A percentile compares a stretch with the other conserved stretches of the same genome.
Conservation (phyloP, 768 basidiomycete species). For the Terana coerulea region DNA sequence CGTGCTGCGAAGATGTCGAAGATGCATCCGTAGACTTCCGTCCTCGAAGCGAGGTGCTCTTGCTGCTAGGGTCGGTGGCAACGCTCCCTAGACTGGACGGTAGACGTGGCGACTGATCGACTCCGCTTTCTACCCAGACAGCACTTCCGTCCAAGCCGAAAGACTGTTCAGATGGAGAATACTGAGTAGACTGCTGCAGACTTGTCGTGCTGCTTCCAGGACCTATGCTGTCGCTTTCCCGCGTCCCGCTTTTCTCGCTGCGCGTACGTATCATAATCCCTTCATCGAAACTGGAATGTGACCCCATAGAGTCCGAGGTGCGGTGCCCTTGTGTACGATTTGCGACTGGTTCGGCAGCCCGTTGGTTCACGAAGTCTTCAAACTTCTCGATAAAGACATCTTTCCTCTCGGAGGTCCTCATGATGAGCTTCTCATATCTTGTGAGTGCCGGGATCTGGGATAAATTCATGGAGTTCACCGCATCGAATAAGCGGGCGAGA, state of each 20-base stretch:
- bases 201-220: conserved; percentile 34
- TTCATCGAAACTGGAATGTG: conserved; percentile 69
- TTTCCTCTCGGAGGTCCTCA: conserved; percentile 87
- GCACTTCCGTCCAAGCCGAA: conserved; percentile 78
- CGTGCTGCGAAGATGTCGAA: conserved; percentile 59
- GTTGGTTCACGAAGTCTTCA: conserved; percentile 29
- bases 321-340: conserved; percentile 14
- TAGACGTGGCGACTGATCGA: conserved; percentile 33
- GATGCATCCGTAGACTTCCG: conserved; percentile 73
- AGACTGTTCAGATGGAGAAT: conserved; percentile 68
- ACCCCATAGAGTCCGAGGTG: conserved; percentile 35
- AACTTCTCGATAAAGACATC: conserved; percentile 92
- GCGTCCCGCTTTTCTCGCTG: conserved; percentile 17
- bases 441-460: conserved; percentile 74
- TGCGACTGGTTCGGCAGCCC: conserved; percentile 6
- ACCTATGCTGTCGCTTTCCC: conserved; percentile 7
- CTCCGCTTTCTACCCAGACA: conserved; percentile 74
- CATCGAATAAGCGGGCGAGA: conserved; percentile 85
- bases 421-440: conserved; percentile 80
- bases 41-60: conserved; percentile 34
- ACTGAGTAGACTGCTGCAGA: conserved; percentile 31
- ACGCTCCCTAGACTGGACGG: conserved; percentile 5
- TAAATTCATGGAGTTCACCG: conserved; percentile 89
- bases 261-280: conserved; percentile 47
- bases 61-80: conserved; percentile 28